A percentile compares a stretch with the other conserved stretches of the same genome.
These are phyloP conservation scores for Keithomyces neogunnii DNA, from an alignment of 2,329 filamentous ascomycete species.

Conservation along the genomic window DNA sequence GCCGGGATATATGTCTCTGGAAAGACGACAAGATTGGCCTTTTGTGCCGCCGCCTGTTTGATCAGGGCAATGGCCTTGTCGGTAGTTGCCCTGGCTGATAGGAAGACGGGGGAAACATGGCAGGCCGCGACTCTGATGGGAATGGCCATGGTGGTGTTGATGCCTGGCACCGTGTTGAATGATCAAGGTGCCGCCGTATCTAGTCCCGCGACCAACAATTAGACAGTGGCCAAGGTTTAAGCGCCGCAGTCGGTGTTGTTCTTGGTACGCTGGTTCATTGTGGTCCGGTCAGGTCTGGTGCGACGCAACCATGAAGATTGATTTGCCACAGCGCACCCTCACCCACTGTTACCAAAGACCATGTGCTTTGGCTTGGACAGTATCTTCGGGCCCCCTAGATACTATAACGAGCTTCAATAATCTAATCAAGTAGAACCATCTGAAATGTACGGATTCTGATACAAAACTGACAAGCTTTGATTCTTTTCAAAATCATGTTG, in stretches of 20 bases:
- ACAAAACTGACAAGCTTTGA: neutral
- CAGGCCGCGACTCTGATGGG: slow-evolving; percentile 22
- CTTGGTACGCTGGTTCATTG: too few relatives aligned
- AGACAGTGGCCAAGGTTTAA: too few relatives aligned
- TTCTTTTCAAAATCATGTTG: neutral
- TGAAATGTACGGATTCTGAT: neutral
- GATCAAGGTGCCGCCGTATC: too few relatives aligned
- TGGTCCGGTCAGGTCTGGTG: too few relatives aligned
- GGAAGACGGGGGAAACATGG: slow-evolving; percentile 35
- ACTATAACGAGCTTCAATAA: neutral
- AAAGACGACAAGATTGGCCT: slow-evolving; percentile 43
- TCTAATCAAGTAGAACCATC: neutral
- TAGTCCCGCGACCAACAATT: too few relatives aligned
- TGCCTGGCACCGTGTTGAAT: too few relatives aligned
- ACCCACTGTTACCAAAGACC: too few relatives aligned
- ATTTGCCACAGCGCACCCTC: too few relatives aligned
- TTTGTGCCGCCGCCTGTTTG: slow-evolving; percentile 29
- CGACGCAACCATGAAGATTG: too few relatives aligned
- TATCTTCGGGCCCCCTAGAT: neutral
- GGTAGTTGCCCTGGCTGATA: slow-evolving; percentile 35
- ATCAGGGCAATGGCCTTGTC: slow-evolving; percentile 38
- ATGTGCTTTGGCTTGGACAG: too few relatives aligned
- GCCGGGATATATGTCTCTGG: slow-evolving; percentile 45
- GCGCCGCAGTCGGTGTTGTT: too few relatives aligned
- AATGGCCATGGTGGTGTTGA: neutral